Base-by-base conservation (phyloP, 1,284 basidiomycete genomes). In the Ceratobasidium sp. region DNA sequence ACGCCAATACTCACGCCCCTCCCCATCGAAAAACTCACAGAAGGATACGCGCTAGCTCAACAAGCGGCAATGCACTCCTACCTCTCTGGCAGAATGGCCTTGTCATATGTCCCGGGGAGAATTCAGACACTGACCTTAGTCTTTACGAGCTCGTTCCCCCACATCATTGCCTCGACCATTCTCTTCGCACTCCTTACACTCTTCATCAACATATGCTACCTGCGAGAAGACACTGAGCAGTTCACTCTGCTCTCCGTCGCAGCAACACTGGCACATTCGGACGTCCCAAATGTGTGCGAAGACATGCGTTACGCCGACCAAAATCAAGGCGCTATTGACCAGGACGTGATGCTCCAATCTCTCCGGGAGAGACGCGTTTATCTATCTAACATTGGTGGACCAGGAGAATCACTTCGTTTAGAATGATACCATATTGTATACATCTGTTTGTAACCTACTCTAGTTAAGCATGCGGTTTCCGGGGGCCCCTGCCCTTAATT, bases 21-120 rank as follows among this genome's bases (percentile, higher is more conserved):
- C 16, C 57, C 67, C 4, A 26, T 71, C 18, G 57, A 71, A 1
- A 26, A 71, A 16, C 26, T 71, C 46, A 57, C 67, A 1, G 18
- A 59, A 8, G 55, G 55, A 41, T 71, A 71, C 16, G 59, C 26
- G 5, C 35, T 49, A 32, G 57, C 67, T 21, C 28, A 59, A 41
- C 67, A 71, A 50, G 67, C 67, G 1, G 67, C 67, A 3, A 71
- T 71, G 67, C 54, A 55, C 6, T 58, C 67, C 1, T 71, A 71
- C 13, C 55, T 71, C 11, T 59, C 67, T 9, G 67, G 67, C 23
- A 30, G 38, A 30, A 59, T 71, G 67, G 54, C 55, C 18, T 49
- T 55, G 30, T 28, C 54, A 7, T 71, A 49, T 9, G 67, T 71
- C 5, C 67, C 67, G 7, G 67, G 67, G n/a, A 54, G 67, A 18